Evolutionary conservation across 306 rosid species (phyloP).

Genomic region (Rosa rugosa): DNA sequence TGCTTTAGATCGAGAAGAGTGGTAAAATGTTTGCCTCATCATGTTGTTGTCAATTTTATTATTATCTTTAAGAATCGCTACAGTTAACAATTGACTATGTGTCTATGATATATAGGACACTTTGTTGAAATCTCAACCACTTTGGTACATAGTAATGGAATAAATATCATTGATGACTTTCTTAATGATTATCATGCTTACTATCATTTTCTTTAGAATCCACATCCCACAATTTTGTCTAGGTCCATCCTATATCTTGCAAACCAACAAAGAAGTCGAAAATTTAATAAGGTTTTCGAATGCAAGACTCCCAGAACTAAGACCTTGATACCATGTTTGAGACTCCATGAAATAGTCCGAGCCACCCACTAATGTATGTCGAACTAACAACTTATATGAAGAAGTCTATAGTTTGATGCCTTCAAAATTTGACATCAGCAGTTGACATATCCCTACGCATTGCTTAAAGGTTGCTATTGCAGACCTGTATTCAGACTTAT

Average conservation of each 20-base stretch:
- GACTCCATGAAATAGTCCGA: neutral
- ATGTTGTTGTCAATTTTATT: neutral
- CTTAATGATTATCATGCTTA: neutral
- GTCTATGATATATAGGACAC: neutral
- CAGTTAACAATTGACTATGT: neutral
- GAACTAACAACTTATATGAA: neutral
- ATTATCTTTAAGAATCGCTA: neutral
- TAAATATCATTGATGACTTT: constrained; percentile 13
- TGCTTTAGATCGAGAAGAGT: neutral
- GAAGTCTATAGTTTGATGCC: neutral
- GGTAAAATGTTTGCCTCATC: constrained; percentile 5
- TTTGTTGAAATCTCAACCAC: constrained; percentile 7
- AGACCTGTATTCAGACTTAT: neutral
- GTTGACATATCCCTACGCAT: neutral
- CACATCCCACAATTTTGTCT: constrained; percentile 1
- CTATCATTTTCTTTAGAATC: constrained; percentile 23
- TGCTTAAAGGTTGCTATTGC: neutral
- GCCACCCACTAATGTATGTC: neutral
- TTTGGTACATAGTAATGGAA: constrained; percentile 3
- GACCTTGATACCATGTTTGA: neutral
- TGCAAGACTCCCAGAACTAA: neutral
- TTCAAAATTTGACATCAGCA: neutral
- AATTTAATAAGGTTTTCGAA: neutral
- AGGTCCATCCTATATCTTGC: neutral
- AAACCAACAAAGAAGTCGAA: neutral